phyloP scores from a whole-genome alignment of 345 rosid species.

The Clausena lansium region DNA sequence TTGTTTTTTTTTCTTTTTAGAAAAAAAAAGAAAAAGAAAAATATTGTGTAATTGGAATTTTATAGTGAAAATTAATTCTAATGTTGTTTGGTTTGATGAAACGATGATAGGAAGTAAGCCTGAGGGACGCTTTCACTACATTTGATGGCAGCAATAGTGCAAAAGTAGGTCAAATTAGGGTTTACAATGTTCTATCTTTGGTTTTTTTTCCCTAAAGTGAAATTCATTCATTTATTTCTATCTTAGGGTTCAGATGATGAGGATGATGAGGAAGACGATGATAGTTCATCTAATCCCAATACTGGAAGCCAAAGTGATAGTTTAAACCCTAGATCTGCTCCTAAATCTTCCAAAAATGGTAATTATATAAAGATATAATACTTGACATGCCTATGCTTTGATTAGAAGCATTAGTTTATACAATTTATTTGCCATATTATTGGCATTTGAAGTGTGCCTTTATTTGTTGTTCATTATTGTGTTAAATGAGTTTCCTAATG shows the following conservation, averaged over 20 bases:
- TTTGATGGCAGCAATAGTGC: conserved; percentile 38
- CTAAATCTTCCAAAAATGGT: conserved; percentile 55
- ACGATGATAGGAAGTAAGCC: conserved; percentile 55
- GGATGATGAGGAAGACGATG: conserved; percentile 58
- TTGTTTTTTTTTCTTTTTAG: background rate
- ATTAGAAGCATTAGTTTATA: background rate
- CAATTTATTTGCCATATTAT: background rate
- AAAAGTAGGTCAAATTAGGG: conserved; percentile 43
- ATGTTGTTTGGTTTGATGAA: conserved; percentile 20
- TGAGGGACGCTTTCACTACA: conserved; percentile 42
- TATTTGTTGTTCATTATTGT: background rate
- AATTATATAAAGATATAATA: background rate
- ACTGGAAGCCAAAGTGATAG: conserved; percentile 62
- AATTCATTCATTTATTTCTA: background rate
- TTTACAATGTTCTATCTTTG: background rate
- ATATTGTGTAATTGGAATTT: background rate
- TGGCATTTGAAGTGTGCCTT: background rate
- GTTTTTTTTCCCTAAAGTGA: background rate
- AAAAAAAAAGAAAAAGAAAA: too few species aligned
- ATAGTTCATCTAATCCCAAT: conserved; percentile 48
- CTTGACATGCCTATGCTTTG: background rate
- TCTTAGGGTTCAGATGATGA: conserved; percentile 55
- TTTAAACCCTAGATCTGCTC: conserved; percentile 40
- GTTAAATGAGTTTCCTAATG: background rate
- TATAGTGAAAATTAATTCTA: background rate